phyloP scores from a whole-genome alignment of 768 basidiomycete species.

The Tulasnella sp. region DNA sequence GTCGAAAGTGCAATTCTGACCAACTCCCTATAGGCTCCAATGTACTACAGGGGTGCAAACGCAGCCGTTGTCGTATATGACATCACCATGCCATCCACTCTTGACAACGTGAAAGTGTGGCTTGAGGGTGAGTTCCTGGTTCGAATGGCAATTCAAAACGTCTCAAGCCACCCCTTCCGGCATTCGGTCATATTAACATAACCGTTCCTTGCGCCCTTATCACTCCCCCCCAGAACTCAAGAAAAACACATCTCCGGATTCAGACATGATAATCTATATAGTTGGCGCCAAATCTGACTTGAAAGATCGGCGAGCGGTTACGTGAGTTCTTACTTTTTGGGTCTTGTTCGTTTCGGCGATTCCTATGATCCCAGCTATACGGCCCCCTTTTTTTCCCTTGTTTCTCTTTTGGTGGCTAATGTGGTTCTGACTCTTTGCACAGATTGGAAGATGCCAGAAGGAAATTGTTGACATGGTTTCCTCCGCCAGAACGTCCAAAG shows the following conservation, averaged over 20 bases:
- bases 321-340: too few species aligned
- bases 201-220: conserved; percentile 3
- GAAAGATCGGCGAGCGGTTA: too few species aligned
- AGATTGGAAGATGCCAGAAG: conserved; percentile 63
- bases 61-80: conserved; percentile 91
- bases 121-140: conserved; percentile 45
- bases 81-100: conserved; percentile 77
- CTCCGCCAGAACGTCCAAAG: conserved; percentile 56
- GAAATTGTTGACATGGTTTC: conserved; percentile 77
- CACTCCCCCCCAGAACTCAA: conserved; percentile 21
- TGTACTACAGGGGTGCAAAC: conserved; percentile 94
- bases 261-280: conserved; percentile 77
- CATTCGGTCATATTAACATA: neutral
- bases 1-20: conserved; percentile 14
- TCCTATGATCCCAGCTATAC: too few species aligned
- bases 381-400: neutral
- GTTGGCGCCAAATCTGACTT: conserved; percentile 65
- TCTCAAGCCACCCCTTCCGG: conserved; percentile 2
- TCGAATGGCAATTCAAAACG: conserved; percentile 1
- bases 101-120: conserved; percentile 88
- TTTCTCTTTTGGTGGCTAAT: neutral
- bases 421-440: neutral
- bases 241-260: conserved; percentile 20
- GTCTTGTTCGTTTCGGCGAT: too few species aligned
- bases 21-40: conserved; percentile 90